These are phyloP conservation scores for Oxytropis ochrocephala DNA, from an alignment of 306 rosid species.

Conservation along the genomic window DNA sequence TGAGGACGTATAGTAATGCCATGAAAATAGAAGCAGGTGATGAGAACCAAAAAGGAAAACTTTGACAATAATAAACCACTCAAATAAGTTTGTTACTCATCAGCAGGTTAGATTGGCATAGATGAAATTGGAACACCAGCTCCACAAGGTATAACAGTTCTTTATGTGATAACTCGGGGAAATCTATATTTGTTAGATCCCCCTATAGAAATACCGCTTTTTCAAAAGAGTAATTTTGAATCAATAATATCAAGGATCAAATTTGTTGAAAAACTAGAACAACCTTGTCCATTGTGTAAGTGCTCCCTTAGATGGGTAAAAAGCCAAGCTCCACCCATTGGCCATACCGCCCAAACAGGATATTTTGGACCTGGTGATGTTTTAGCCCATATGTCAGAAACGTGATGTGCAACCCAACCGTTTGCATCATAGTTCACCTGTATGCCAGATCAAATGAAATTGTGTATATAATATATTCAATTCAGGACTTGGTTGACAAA, in stretches of 20 bases:
- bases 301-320: conserved; percentile 94
- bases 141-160: background rate
- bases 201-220: background rate
- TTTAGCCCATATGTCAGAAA: conserved; percentile 89
- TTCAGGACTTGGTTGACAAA: background rate
- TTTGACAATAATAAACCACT: no score
- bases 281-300: conserved; percentile 82
- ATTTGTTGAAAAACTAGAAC: conserved; percentile 16
- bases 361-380: conserved; percentile 79
- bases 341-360: conserved; percentile 97
- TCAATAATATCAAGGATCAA: background rate
- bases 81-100: no score
- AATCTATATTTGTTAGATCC: background rate
- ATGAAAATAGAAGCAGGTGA: conserved; percentile 13
- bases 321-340: conserved; percentile 97
- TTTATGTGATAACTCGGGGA: background rate
- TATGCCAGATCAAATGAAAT: conserved; percentile 10
- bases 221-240: conserved; percentile 8
- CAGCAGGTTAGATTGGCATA: background rate
- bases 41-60: no score
- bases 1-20: conserved; percentile 1
- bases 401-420: conserved; percentile 97
- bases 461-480: conserved; percentile 9
- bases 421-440: conserved; percentile 86
- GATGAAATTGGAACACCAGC: background rate